Evolutionary conservation across 768 basidiomycete species (phyloP).

Genomic region (Suillus discolor): DNA sequence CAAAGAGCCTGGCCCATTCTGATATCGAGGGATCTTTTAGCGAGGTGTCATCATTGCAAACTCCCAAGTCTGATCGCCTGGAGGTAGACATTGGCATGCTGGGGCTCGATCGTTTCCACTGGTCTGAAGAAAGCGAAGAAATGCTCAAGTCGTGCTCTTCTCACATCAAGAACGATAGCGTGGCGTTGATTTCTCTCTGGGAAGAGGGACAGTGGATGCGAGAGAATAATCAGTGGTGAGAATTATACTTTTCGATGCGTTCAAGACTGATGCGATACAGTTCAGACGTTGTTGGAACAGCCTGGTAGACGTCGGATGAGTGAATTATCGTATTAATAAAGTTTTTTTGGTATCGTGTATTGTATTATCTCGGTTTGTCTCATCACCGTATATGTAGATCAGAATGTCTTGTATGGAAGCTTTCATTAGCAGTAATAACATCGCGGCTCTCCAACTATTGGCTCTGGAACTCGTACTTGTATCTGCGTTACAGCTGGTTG

Average conservation of each 20-base stretch:
- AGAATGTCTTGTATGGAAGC: background rate
- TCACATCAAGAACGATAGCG: slow-evolving; percentile 25
- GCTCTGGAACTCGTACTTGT: no score
- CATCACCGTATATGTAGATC: background rate
- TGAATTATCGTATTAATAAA: background rate
- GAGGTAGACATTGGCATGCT: slow-evolving; percentile 25
- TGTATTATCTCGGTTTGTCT: background rate
- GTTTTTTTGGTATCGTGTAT: background rate
- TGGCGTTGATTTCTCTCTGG: slow-evolving; percentile 22
- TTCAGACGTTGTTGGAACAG: background rate
- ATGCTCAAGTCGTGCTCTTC: slow-evolving; percentile 8
- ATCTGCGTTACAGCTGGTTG: no score
- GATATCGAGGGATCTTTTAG: background rate
- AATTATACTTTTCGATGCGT: background rate
- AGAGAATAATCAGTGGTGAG: slow-evolving; percentile 11
- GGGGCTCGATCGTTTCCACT: slow-evolving; percentile 27
- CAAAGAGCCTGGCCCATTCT: background rate
- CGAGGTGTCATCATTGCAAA: slow-evolving; percentile 20
- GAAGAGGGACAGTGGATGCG: slow-evolving; percentile 12
- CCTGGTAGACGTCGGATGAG: background rate
- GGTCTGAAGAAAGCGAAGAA: slow-evolving; percentile 21
- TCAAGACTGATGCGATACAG: slow-evolving; percentile 4
- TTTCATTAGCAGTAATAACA: background rate
- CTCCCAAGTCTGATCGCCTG: slow-evolving; percentile 14
- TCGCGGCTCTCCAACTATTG: no score